Evolutionary conservation across 495 filamentous ascomycete species (phyloP).

Genomic region (Cercophora scortea): DNA sequence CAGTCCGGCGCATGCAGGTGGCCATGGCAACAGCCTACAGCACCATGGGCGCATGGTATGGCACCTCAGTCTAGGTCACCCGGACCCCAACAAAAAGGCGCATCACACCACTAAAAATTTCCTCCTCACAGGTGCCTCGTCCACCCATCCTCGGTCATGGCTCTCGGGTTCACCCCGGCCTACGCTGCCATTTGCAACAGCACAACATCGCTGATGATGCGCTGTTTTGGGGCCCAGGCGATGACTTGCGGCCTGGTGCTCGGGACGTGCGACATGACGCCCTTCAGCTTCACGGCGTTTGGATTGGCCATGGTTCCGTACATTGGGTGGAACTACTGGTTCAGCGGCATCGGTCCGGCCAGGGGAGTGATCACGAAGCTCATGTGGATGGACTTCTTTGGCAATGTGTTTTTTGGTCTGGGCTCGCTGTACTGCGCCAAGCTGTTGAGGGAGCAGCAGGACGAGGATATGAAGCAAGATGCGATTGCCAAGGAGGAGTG

Average conservation of each 20-base stretch:
- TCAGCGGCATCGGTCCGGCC: conserved; percentile 12
- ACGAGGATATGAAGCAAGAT: background rate
- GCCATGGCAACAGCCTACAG: conserved; percentile 13
- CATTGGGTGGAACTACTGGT: conserved; percentile 20
- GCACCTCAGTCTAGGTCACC: background rate
- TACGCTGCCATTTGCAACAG: conserved; percentile 11
- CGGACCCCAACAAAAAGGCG: background rate
- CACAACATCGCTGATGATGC: conserved; percentile 14
- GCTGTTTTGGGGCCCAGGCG: conserved; percentile 25
- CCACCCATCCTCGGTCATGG: conserved; percentile 17
- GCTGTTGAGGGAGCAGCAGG: conserved; percentile 13
- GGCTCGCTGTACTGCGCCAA: conserved; percentile 13
- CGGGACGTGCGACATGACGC: conserved; percentile 14
- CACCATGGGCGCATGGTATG: conserved; percentile 18
- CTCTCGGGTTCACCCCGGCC: conserved; percentile 13
- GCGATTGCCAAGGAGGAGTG: background rate
- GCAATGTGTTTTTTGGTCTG: conserved; percentile 14
- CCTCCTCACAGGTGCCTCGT: conserved; percentile 14
- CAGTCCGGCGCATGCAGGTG: conserved; percentile 16
- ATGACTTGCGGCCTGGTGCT: conserved; percentile 20
- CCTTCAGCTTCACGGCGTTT: conserved; percentile 16
- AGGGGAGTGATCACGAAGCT: conserved; percentile 12
- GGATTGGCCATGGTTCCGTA: conserved; percentile 22
- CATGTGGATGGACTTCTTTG: conserved; percentile 21
- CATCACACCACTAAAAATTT: too few relatives aligned